Evolutionary conservation across 352 stramenopile species (phyloP).

Genomic region (Globisporangium carolinianum): DNA sequence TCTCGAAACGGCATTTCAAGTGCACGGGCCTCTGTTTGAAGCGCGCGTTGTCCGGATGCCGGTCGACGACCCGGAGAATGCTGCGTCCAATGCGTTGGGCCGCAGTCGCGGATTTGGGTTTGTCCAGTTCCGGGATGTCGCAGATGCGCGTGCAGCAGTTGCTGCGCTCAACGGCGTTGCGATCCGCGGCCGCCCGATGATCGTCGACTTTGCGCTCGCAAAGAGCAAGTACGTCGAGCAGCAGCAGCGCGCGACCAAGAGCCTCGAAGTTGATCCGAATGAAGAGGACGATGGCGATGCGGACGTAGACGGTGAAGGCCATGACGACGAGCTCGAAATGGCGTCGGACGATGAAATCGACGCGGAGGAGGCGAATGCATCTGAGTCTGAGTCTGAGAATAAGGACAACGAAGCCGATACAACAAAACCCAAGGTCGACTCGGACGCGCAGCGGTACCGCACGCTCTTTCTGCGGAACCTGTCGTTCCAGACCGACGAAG

Average conservation of each 20-base stretch:
- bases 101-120: conserved; percentile 80
- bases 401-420: conserved; percentile 25
- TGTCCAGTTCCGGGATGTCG: conserved; percentile 67
- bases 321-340: conserved; percentile 45
- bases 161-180: conserved; percentile 72
- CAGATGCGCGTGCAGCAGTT: conserved; percentile 54
- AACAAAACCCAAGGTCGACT: conserved; percentile 42
- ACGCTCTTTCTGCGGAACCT: conserved; percentile 83
- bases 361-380: conserved; percentile 20
- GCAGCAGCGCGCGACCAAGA: conserved; percentile 36
- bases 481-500: conserved; percentile 78
- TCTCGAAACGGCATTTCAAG: conserved; percentile 63
- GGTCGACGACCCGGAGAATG: conserved; percentile 35
- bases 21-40: conserved; percentile 60
- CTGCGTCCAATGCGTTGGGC: conserved; percentile 29
- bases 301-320: conserved; percentile 31
- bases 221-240: conserved; percentile 77
- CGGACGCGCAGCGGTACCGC: conserved; percentile 68
- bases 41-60: conserved; percentile 68
- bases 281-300: conserved; percentile 34
- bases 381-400: conserved; percentile 17
- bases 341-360: conserved; percentile 33
- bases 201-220: conserved; percentile 79
- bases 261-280: conserved; percentile 15
- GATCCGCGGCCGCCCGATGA: conserved; percentile 78